Evolutionary conservation across 2,329 filamentous ascomycete species (phyloP), one percentile per base, ranked within the genome.

Genomic region (Rasamsonia emersonii): DNA sequence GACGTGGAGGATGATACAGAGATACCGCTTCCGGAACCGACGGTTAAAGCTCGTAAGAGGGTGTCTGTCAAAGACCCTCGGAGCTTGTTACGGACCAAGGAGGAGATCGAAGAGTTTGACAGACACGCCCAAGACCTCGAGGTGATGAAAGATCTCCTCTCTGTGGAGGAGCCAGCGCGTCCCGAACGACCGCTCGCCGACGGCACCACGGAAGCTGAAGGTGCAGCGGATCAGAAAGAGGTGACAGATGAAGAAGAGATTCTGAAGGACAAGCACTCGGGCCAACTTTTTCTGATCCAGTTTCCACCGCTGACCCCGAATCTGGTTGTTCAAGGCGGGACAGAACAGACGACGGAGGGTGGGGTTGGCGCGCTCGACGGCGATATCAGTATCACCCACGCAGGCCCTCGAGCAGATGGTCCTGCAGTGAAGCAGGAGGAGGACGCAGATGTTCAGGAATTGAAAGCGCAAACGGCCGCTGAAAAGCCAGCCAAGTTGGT

Each of bases 201-300:
- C 5, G 18, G 39, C 9, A 40, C 46, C 36, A 11, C 28, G 31
- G 30, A 42, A 34, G 20, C 37, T 32, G 27, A 42, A 27, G 32
- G 37, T 18, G 24, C 17, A 24, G 14, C 27, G 21, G 44, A 39
- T 24, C 29, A 32, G 30, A 39, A 23, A 24, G 32, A 18, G 19
- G 33, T 33, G 11, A 39, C 36, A 21, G 40, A 39, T 9, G 39
- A 20, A 0, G 39, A 41, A 16, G 30, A 25, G 8, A 19, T 28
- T 4, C 41, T 36, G 29, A 46, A 59, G 44, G 65, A 59, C 31
- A 59, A 61, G 24, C 61, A 66, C 11, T 57, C 69, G 20, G 69
- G 75, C 33, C 67, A 70, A 36, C 63, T 76, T 32, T 79, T 79
- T 49, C 62, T 79, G 31, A 73, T 79, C 51, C 76, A 79, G 51